These are phyloP conservation scores for Nephromyces sp. DNA, from an alignment of 169 alveolate genomes.

Conservation along the genomic window DNA sequence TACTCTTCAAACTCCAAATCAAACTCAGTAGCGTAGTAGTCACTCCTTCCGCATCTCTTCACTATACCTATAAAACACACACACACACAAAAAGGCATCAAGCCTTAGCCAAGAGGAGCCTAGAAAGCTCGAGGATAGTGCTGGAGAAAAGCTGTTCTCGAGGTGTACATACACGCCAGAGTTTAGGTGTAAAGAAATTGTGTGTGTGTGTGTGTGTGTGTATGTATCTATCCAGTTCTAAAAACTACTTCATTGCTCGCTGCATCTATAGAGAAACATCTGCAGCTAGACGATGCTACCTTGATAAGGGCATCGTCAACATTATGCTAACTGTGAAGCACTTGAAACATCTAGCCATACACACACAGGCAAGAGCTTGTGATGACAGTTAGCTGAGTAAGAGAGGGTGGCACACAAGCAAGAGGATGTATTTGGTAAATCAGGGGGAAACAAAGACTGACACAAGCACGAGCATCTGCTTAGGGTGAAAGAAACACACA, in stretches of 20 bases:
- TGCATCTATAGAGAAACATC: too few species aligned
- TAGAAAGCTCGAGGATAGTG: background rate
- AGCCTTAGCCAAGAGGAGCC: background rate
- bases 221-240: too few species aligned
- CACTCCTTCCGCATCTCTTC: slow-evolving; percentile 96
- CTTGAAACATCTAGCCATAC: background rate
- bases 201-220: too few species aligned
- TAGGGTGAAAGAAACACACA: background rate
- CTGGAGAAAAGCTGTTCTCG: background rate
- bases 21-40: slow-evolving; percentile 95
- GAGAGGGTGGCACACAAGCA: background rate
- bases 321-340: background rate
- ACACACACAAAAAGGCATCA: background rate
- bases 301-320: background rate
- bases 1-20: slow-evolving; percentile 98
- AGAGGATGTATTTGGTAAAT: background rate
- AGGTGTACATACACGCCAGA: background rate
- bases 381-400: background rate
- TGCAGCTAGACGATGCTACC: too few species aligned
- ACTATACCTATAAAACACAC: slow-evolving; percentile 73
- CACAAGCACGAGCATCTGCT: background rate
- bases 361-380: background rate
- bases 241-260: too few species aligned
- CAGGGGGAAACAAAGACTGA: slow-evolving; percentile 60
- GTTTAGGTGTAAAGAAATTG: background rate